Conservation (phyloP, 2,329 filamentous ascomycete species). For the Cercospora sojina region DNA sequence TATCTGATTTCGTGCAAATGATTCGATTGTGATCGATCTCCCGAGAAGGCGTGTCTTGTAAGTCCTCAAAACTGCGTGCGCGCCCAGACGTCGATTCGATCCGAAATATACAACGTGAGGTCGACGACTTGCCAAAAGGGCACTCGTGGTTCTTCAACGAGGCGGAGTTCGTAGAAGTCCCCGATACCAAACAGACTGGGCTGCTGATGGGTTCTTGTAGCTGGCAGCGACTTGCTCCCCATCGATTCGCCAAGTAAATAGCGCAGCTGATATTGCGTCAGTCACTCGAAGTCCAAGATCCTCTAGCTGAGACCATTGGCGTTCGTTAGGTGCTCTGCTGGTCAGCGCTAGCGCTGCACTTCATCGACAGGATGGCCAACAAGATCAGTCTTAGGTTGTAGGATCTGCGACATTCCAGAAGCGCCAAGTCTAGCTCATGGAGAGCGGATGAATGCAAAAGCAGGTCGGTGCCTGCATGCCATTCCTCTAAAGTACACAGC, state of each 20-base stretch:
- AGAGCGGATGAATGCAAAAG: background rate
- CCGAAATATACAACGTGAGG: background rate
- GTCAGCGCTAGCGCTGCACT: background rate
- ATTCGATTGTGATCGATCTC: background rate
- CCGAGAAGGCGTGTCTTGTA: background rate
- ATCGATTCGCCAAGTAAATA: background rate
- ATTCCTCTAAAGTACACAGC: background rate
- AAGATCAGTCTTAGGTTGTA: too few species aligned
- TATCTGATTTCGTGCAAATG: background rate
- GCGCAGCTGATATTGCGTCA: background rate
- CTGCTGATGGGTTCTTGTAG: background rate
- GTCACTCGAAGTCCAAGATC: background rate
- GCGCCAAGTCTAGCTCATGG: background rate
- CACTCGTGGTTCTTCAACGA: background rate
- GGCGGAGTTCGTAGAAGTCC: background rate
- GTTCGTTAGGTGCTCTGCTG: background rate
- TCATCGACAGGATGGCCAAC: too few species aligned
- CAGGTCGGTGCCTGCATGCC: background rate
- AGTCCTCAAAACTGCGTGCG: background rate
- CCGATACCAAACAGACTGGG: background rate
- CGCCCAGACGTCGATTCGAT: background rate
- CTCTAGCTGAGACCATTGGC: background rate
- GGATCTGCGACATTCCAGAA: background rate
- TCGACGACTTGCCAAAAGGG: background rate
- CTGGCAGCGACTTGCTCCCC: background rate